Conservation (phyloP, 2,329 filamentous ascomycete genomes). For the Bipolaris cookei region DNA sequence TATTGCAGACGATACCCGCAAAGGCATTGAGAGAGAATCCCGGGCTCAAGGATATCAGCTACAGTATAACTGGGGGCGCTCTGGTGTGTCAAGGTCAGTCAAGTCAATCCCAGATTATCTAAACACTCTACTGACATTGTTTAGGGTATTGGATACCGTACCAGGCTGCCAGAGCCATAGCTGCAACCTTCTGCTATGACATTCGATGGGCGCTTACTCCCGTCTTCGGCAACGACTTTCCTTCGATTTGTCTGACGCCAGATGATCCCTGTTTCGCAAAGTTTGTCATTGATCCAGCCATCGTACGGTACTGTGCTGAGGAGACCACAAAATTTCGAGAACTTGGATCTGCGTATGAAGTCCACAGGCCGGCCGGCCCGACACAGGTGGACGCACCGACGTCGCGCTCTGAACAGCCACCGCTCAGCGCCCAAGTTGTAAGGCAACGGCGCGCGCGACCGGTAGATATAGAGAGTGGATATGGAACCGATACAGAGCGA, state of each 20-base stretch:
- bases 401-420: slow-evolving; percentile 22
- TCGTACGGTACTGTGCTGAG: slow-evolving; percentile 46
- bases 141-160: slow-evolving; percentile 97
- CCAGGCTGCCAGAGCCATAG: slow-evolving; percentile 81
- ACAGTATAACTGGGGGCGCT: slow-evolving; percentile 93
- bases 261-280: slow-evolving; percentile 66
- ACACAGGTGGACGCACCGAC: slow-evolving; percentile 17
- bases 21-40: slow-evolving; percentile 75
- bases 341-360: slow-evolving; percentile 29
- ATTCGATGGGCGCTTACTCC: slow-evolving; percentile 88
- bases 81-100: slow-evolving; percentile 75
- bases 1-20: slow-evolving; percentile 77
- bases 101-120: neutral
- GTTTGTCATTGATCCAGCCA: slow-evolving; percentile 51
- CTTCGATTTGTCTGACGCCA: slow-evolving; percentile 70
- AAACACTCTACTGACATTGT: slow-evolving; percentile 12
- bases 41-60: slow-evolving; percentile 85
- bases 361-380: slow-evolving; percentile 3
- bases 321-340: slow-evolving; percentile 49
- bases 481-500: slow-evolving; percentile 51
- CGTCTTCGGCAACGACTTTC: slow-evolving; percentile 85
- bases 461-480: slow-evolving; percentile 49
- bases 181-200: slow-evolving; percentile 84
- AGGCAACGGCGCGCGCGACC: slow-evolving; percentile 22
- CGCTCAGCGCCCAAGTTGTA: slow-evolving; percentile 16